Evolutionary conservation across 495 filamentous ascomycete genomes (phyloP).

Genomic region (Aspergillus coremiiformis): DNA sequence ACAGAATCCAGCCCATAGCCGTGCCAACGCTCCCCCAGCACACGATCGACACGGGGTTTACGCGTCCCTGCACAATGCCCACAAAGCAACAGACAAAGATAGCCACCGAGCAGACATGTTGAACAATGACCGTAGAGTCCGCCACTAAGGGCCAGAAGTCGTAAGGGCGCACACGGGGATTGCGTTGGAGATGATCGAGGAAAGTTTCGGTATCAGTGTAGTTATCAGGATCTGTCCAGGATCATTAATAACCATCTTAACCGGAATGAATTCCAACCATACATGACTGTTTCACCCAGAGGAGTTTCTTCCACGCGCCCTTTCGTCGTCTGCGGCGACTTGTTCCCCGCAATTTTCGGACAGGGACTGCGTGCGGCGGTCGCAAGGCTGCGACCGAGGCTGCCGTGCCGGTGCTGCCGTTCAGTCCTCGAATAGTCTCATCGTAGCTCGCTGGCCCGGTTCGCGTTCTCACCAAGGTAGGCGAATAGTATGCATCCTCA

Average conservation of each 20-base stretch:
- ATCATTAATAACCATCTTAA: background rate
- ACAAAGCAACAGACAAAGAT: constrained; percentile 94
- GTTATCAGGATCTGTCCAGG: constrained; percentile 76
- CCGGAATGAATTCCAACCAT: constrained; percentile 16
- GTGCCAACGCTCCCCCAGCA: constrained; percentile 76
- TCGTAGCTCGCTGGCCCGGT: constrained; percentile 36
- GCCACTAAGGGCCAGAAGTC: constrained; percentile 97
- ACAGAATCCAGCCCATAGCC: constrained; percentile 79
- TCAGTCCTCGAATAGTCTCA: constrained; percentile 28
- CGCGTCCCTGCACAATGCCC: constrained; percentile 75
- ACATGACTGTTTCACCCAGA: constrained; percentile 98
- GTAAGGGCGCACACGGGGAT: constrained; percentile 88
- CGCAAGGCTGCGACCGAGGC: constrained; percentile 32
- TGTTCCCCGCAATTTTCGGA: constrained; percentile 44
- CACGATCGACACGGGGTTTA: constrained; percentile 80
- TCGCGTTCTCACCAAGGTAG: constrained; percentile 49
- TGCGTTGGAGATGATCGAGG: constrained; percentile 90
- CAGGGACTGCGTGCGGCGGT: constrained; percentile 31
- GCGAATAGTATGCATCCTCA: constrained; percentile 70
- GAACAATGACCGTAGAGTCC: constrained; percentile 92
- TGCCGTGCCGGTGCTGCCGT: constrained; percentile 22
- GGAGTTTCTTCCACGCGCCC: constrained; percentile 80
- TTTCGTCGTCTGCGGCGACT: constrained; percentile 58
- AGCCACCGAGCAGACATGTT: constrained; percentile 88
- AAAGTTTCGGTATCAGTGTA: constrained; percentile 96